Base-by-base conservation (phyloP, 257 asterid genomes). In the Ilex asprella region DNA sequence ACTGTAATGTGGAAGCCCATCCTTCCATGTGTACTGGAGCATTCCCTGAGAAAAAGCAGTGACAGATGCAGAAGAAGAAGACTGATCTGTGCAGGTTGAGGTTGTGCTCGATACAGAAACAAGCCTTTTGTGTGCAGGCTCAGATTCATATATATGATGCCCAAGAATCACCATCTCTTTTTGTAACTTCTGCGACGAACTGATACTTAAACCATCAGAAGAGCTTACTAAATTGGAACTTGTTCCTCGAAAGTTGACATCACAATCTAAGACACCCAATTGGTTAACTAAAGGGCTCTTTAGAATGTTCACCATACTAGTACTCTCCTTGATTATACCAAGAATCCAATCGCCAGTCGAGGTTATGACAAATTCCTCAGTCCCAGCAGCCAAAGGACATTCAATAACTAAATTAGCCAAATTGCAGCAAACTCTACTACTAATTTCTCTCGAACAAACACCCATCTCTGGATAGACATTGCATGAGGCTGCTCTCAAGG, bases 21-120 rank as follows among this genome's bases (percentile, higher is more conserved):
- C 75, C 66, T 77, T 88, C 95, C 95, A 83, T 2, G 85, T 77
- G 63, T 84, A 76, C 75, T 86, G 85, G 60, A 92, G 79, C 97
- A 84, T 84, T 70, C 91, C 97, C 62, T 86, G 98, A 67, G 70
- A 84, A 29, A 79, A 64, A 41, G 62, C 27, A 15, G 76, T 44
- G 13, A 50, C 70, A 30, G 75, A 63, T 5, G 80, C 64, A 39
- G 88, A 83, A 46, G 81, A 77, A 67, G 83, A 72, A 10, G 83
- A 84, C 68, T 75, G 80, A 64, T 81, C 84, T 3, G 95, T 84
- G 72, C 72, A 66, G 50, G 83, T 67, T 8, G 94, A 82, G 70
- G 72, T 82, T 27, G 94, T 74, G 77, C 94, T 91, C 11, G 94
- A 84, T 32, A 76, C 51, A 46, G 96, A 87, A 54, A 72, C 58